Evolutionary conservation across 2,329 filamentous ascomycete genomes (phyloP), one percentile per base, ranked within the genome.

Genomic region (Xylaria sp.): DNA sequence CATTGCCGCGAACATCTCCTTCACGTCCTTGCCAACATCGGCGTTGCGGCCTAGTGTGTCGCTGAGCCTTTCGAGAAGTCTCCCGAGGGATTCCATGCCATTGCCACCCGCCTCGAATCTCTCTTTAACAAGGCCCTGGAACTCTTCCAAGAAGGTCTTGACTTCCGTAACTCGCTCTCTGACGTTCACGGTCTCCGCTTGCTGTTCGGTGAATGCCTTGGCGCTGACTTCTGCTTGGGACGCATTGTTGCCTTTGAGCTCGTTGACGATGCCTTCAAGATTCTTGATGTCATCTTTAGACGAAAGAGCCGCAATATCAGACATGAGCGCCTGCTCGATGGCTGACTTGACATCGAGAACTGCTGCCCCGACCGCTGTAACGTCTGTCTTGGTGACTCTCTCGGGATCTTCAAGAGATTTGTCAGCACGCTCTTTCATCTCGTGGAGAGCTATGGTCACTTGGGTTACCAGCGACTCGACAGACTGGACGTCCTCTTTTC

Each of bases 281-380:
- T 80, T 81, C 63, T 86, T 84, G 64, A 95, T 69, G 61, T 96
- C 91, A 1, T 90, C 86, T 69, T 92, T 95, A 4, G 85, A 86
- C 1, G 91, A 85, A 2, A 96, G 73, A 1, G 81, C 78, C 1
- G 87, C 87, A 5, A 90, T 77, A 64, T 94, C 87, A 1, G 88
- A 85, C 49, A 88, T 79, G 29, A 85, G 79, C 65, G 94, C 82
- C 50, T 89, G 85, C 41, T 92, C 88, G 7, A 97, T 78, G 22
- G 88, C 84, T 4, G 82, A 78, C 74, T 95, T 96, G 71, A 95
- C 87, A 59, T 96, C 92, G n/a, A 90, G 83, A 26, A 92, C 90
- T 39, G 93, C 81, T 1, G 90, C 81, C 60, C 91, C 90, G 7
- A 97, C 83, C 1, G 90, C 84, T 59, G 94, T 90, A 3, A 96